phyloP scores from a whole-genome alignment of 164 flowering plant species.

The Aristolochia californica region DNA sequence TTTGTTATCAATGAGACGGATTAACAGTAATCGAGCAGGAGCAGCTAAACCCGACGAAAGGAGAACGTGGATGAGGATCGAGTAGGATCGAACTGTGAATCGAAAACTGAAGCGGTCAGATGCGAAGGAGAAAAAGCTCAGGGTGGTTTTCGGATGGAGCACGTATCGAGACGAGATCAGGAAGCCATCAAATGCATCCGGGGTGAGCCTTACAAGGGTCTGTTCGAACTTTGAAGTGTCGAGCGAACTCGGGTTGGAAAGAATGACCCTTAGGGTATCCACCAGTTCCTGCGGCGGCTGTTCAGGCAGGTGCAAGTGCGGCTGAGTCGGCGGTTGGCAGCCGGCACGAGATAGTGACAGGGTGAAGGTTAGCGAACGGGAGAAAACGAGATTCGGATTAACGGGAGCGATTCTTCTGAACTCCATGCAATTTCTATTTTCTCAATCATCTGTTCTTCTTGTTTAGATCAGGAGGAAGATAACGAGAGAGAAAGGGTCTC shows the following conservation, averaged over 20 bases:
- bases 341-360: slow-evolving; percentile 19
- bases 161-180: slow-evolving; percentile 19
- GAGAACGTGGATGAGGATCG: slow-evolving; percentile 45
- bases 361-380: slow-evolving; percentile 4
- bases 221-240: slow-evolving; percentile 29
- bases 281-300: slow-evolving; percentile 4
- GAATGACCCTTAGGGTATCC: slow-evolving; percentile 27
- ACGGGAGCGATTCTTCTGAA: neutral
- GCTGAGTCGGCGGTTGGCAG: slow-evolving; percentile 7
- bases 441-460: no score
- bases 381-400: slow-evolving; percentile 5
- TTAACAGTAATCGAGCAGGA: slow-evolving; percentile 52
- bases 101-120: slow-evolving; percentile 22
- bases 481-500: neutral
- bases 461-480: neutral
- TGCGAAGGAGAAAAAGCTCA: slow-evolving; percentile 50
- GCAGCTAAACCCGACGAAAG: slow-evolving; percentile 20
- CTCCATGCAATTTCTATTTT: neutral
- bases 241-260: slow-evolving; percentile 33
- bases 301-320: slow-evolving; percentile 5
- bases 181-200: slow-evolving; percentile 36
- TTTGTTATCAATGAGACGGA: slow-evolving; percentile 55
- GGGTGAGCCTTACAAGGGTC: slow-evolving; percentile 25
- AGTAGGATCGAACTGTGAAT: slow-evolving; percentile 52
- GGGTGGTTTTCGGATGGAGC: slow-evolving; percentile 41